phyloP scores from a whole-genome alignment of 2,329 filamentous ascomycete genomes.

The Chaetomiaceae sp. region DNA sequence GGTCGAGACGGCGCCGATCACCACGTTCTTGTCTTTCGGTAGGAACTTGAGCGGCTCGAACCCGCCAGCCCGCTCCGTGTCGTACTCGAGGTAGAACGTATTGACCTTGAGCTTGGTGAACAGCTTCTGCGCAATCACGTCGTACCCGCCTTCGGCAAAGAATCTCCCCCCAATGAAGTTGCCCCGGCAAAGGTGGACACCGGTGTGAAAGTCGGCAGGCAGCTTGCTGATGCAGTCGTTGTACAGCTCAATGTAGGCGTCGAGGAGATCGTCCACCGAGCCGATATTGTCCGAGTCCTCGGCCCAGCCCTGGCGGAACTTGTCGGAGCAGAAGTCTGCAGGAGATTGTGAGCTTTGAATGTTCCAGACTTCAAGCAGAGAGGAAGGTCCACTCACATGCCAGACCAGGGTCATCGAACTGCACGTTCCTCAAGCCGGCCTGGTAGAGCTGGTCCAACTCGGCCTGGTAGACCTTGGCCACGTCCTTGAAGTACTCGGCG shows the following conservation, averaged over 20 bases:
- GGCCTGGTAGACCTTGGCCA: slow-evolving; percentile 59
- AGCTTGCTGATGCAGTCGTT: slow-evolving; percentile 61
- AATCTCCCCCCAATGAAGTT: slow-evolving; percentile 62
- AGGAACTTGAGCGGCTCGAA: slow-evolving; percentile 59
- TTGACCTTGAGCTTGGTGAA: slow-evolving; percentile 58
- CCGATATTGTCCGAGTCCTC: slow-evolving; percentile 61
- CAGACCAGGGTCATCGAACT: slow-evolving; percentile 62
- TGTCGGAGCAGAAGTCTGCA: slow-evolving; percentile 65
- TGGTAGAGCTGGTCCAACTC: slow-evolving; percentile 57
- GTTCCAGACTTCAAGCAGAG: neutral
- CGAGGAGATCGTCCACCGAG: slow-evolving; percentile 63
- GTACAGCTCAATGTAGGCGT: slow-evolving; percentile 71
- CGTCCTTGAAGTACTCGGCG: slow-evolving; percentile 58
- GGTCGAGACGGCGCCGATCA: slow-evolving; percentile 57
- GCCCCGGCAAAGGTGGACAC: slow-evolving; percentile 66
- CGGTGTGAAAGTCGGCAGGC: slow-evolving; percentile 66
- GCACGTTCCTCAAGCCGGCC: slow-evolving; percentile 58
- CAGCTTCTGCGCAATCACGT: slow-evolving; percentile 60
- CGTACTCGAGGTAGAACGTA: slow-evolving; percentile 66
- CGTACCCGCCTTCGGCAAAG: slow-evolving; percentile 62
- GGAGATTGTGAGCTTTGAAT: slow-evolving; percentile 4
- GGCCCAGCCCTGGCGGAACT: slow-evolving; percentile 65
- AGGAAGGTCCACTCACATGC: slow-evolving; percentile 46
- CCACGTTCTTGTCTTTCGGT: slow-evolving; percentile 56
- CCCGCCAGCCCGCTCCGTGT: slow-evolving; percentile 57